A percentile compares a stretch with the other conserved stretches of the same genome.
phyloP scores from a whole-genome alignment of 352 stramenopile genomes.

The Globisporangium irregulare region DNA sequence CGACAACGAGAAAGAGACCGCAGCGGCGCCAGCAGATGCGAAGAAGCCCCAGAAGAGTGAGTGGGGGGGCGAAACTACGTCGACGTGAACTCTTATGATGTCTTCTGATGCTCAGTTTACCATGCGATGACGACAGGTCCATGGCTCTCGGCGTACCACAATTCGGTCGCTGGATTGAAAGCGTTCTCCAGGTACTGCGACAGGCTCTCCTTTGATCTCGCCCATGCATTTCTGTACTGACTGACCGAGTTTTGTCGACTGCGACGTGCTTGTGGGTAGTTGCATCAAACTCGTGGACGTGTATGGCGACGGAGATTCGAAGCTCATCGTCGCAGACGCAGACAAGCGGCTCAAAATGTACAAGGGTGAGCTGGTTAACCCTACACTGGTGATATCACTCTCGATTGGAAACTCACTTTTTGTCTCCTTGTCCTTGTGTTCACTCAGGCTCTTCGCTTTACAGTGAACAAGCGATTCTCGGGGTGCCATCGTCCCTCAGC shows the following conservation, averaged over 20 bases:
- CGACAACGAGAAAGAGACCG: constrained; percentile 13
- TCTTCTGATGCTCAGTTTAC: background rate
- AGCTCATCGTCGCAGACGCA: constrained; percentile 76
- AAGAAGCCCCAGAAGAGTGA: constrained; percentile 22
- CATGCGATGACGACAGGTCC: constrained; percentile 26
- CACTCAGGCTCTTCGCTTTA: constrained; percentile 65
- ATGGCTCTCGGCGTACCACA: constrained; percentile 89
- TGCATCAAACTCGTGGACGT: constrained; percentile 79
- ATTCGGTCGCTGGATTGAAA: constrained; percentile 88
- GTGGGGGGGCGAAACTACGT: background rate
- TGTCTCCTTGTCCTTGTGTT: background rate
- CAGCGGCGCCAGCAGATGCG: background rate
- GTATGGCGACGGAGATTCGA: constrained; percentile 80
- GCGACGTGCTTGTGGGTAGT: constrained; percentile 16
- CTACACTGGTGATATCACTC: background rate
- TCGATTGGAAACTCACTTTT: background rate
- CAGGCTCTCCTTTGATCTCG: background rate
- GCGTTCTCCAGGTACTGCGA: constrained; percentile 49
- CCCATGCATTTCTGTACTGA: background rate
- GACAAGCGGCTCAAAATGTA: constrained; percentile 86
- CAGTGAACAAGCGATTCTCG: constrained; percentile 78
- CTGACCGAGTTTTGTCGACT: background rate
- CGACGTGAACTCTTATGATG: background rate
- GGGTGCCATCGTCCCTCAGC: constrained; percentile 63
- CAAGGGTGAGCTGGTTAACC: constrained; percentile 43